phyloP scores from a whole-genome alignment of 805 yeast species.

The Ogataea saltuana region DNA sequence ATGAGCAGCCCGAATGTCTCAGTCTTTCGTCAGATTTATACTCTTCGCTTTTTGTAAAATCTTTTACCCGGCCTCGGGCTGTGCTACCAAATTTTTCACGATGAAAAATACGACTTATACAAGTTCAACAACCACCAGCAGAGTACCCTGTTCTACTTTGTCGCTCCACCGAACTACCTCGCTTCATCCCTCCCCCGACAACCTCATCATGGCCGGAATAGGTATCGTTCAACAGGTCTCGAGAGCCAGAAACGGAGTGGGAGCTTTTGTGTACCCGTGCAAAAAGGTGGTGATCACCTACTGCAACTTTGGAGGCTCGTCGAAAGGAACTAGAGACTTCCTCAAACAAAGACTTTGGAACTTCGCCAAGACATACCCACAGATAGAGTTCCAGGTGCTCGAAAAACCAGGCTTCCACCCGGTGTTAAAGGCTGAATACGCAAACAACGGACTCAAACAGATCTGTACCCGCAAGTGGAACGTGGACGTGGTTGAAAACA shows the following conservation, averaged over 20 bases:
- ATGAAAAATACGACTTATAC: no score
- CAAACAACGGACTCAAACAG: conserved; percentile 35
- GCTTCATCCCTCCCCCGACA: conserved; percentile 31
- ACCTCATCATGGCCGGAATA: conserved; percentile 44
- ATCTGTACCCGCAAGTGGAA: conserved; percentile 79
- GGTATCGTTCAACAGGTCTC: conserved; percentile 61
- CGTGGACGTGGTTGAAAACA: conserved; percentile 59
- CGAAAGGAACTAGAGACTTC: conserved; percentile 74
- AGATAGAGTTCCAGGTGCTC: conserved; percentile 68
- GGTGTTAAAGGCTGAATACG: conserved; percentile 59
- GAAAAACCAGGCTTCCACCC: conserved; percentile 82
- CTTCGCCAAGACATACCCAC: conserved; percentile 62
- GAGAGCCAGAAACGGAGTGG: conserved; percentile 71
- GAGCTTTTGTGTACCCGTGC: conserved; percentile 75
- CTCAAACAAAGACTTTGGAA: conserved; percentile 51
- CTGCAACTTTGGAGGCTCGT: conserved; percentile 96
- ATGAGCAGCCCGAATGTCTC: no score
- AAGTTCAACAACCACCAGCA: no score
- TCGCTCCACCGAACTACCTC: not conserved
- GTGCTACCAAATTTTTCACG: no score
- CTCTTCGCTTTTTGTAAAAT: no score
- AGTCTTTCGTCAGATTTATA: no score
- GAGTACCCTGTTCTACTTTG: no score
- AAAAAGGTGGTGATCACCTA: conserved; percentile 71
- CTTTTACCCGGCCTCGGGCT: no score